Evolutionary conservation across 306 rosid species (phyloP), one percentile per base, ranked within the genome.

Genomic region (Senna tora): DNA sequence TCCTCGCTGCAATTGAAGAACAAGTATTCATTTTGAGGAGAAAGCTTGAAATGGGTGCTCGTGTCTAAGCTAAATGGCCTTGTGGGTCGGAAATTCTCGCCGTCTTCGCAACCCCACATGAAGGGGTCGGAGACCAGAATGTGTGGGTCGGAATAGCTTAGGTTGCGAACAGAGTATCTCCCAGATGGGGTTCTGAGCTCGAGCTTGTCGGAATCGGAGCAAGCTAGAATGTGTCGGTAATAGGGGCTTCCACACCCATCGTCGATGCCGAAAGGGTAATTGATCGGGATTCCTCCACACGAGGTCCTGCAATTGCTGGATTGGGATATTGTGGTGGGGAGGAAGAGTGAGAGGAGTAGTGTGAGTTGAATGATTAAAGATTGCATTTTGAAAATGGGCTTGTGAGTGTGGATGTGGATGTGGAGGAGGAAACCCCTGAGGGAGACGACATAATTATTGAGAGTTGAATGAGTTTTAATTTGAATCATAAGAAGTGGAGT

Each of bases 201-300:
- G 13, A 94, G 96, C 14, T 76, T 80, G 16, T 68, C 75, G 0
- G 87, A 33, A 4, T 77, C 72, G 1, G 97, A 79, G 85, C 98
- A 94, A n/a, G 49, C 51, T 0, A 94, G 81, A 21, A 87, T 82
- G 91, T 84, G 86, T 6, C 89, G 55, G 81, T 87, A 94, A 65
- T 91, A 87, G 1, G 96, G 88, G 80, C 96, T 94, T 71, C 98
- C 98, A 39, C 98, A 94, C 0, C 98, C 98, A 51, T 91, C 96
- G 42, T 89, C 98, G 8, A 94, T 84, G 64, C 97, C 88, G 6
- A 94, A 94, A 0, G 98, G 98, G 77, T 94, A 91, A 50, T 72
- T 84, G 65, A 94, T 91, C 2, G 92, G 85, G 47, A 91, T 87
- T 75, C 77, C 77, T 25, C 95, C 97, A 38, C 98, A 91, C 0